Evolutionary conservation across 2,329 filamentous ascomycete genomes (phyloP).

Genomic region (Emmonsiellopsis sp.): DNA sequence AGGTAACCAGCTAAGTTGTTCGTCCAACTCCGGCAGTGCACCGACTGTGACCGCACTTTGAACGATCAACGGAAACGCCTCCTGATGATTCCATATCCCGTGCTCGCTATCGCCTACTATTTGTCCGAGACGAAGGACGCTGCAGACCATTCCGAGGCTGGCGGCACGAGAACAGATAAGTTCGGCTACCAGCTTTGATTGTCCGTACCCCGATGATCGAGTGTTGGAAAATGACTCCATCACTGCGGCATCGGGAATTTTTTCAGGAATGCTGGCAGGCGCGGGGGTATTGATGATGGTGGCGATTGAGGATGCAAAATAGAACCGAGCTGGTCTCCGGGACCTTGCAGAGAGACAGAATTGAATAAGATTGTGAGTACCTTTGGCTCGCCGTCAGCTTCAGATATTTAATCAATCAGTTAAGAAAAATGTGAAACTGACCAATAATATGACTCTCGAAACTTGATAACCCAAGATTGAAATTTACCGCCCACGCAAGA

Average conservation of each 20-base stretch:
- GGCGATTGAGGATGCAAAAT: constrained; percentile 36
- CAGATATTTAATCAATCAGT: background rate
- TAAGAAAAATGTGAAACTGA: background rate
- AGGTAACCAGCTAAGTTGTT: constrained; percentile 36
- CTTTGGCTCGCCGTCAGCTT: background rate
- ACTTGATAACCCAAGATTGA: constrained; percentile 46
- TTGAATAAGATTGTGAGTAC: constrained; percentile 34
- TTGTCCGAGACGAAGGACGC: constrained; percentile 42
- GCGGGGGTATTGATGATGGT: background rate
- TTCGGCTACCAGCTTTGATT: constrained; percentile 35
- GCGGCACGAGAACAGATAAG: constrained; percentile 27
- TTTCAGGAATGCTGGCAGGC: background rate
- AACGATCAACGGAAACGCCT: constrained; percentile 46
- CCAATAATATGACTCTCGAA: constrained; percentile 46
- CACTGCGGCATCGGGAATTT: constrained; percentile 28
- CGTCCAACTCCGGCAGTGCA: constrained; percentile 37
- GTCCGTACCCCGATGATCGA: constrained; percentile 36
- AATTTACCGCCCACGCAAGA: constrained; percentile 58
- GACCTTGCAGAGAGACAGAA: constrained; percentile 25
- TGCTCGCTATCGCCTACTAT: constrained; percentile 39
- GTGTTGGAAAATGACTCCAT: constrained; percentile 26
- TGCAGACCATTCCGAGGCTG: constrained; percentile 21
- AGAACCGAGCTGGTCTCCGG: constrained; percentile 30
- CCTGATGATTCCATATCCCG: constrained; percentile 44
- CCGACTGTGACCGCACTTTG: constrained; percentile 36